A percentile compares a stretch with the other conserved stretches of the same genome.
Evolutionary conservation across 345 rosid species (phyloP).

Genomic region (Schrenkiella parvula): DNA sequence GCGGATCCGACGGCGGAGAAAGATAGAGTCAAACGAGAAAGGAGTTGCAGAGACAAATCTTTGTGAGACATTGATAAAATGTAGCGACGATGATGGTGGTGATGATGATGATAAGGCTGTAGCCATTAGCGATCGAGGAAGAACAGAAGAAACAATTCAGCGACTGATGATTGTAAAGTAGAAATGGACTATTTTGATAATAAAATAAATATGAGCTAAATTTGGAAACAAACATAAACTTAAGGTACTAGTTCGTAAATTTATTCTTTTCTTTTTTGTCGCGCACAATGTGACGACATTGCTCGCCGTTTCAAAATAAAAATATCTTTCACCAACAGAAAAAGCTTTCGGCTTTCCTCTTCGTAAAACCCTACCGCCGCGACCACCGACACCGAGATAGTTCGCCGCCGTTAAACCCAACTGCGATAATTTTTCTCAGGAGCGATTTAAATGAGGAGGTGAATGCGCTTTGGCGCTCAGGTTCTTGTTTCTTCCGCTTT

Average conservation of each 20-base stretch:
- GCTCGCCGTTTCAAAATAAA: slow-evolving; percentile 3
- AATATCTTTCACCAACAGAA: slow-evolving; percentile 3
- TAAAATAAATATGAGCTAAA: neutral
- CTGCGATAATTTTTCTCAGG: neutral
- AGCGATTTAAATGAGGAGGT: neutral
- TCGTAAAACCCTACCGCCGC: slow-evolving; percentile 34
- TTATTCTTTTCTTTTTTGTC: neutral
- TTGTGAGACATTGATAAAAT: neutral
- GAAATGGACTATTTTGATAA: neutral
- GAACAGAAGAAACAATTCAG: neutral
- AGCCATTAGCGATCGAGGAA: slow-evolving; percentile 25
- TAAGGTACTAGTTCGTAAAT: neutral
- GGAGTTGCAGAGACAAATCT: slow-evolving; percentile 12
- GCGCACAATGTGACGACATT: neutral
- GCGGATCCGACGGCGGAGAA: slow-evolving; percentile 5
- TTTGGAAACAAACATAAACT: fast-evolving
- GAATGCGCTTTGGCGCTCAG: neutral
- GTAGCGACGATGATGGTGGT: neutral
- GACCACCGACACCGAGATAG: slow-evolving; percentile 14
- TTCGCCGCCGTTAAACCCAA: slow-evolving; percentile 1
- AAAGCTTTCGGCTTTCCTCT: neutral
- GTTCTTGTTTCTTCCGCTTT: neutral
- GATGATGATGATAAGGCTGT: slow-evolving; percentile 33
- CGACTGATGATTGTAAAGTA: neutral
- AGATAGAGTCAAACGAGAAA: neutral